phyloP scores from a whole-genome alignment of 2,329 filamentous ascomycete species.

The Fusarium sp. region DNA sequence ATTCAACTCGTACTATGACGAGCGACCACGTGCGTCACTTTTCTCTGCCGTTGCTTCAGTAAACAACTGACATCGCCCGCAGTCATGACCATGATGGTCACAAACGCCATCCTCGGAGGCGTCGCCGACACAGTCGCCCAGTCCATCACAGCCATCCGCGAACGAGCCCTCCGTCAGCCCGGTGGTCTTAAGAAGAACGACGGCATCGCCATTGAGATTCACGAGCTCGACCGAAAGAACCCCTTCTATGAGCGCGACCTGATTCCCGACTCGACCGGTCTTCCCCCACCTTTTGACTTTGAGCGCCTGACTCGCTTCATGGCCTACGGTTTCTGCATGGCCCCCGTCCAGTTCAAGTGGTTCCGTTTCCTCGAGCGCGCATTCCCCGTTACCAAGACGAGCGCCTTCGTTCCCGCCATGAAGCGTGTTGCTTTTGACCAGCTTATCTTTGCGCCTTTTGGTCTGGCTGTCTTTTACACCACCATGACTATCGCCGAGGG shows the following conservation, averaged over 20 bases:
- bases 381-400: conserved; percentile 85
- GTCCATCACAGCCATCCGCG: conserved; percentile 83
- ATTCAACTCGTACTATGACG: conserved; percentile 94
- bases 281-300: conserved; percentile 91
- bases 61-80: conserved; percentile 21
- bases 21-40: conserved; percentile 74
- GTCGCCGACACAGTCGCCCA: conserved; percentile 97
- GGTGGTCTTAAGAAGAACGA: conserved; percentile 70
- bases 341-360: conserved; percentile 94
- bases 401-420: conserved; percentile 78
- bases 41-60: neutral
- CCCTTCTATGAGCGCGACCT: conserved; percentile 71
- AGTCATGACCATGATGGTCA: conserved; percentile 99
- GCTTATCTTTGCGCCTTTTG: conserved; percentile 89
- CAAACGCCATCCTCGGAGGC: conserved; percentile 93
- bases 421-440: conserved; percentile 95
- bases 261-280: conserved; percentile 66
- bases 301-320: conserved; percentile 95
- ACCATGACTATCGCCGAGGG: conserved; percentile 97
- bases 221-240: conserved; percentile 85
- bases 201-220: conserved; percentile 84
- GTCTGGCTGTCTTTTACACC: conserved; percentile 88
- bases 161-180: conserved; percentile 70
- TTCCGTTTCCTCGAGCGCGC: conserved; percentile 83
- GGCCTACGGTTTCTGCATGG: conserved; percentile 97